Evolutionary conservation across 768 basidiomycete genomes (phyloP).

Genomic region (Tricholoma furcatifolium): DNA sequence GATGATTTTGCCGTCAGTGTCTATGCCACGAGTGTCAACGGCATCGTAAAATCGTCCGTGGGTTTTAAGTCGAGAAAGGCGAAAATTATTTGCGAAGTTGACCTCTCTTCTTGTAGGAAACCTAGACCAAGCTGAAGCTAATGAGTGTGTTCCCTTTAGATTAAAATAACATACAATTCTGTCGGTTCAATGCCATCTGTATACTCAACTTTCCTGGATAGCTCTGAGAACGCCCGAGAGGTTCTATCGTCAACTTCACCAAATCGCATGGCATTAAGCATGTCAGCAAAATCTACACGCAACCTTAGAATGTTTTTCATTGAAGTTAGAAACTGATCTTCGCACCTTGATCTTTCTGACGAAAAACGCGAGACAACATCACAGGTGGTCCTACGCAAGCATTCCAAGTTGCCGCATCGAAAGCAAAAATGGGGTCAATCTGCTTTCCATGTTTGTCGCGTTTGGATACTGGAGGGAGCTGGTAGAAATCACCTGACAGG

Average conservation of each 20-base stretch:
- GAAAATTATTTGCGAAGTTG: slow-evolving; percentile 58
- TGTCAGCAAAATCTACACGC: background rate
- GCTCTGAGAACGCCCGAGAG: slow-evolving; percentile 45
- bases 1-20: slow-evolving; percentile 40
- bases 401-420: slow-evolving; percentile 63
- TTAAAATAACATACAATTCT: slow-evolving; percentile 59
- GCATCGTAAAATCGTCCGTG: slow-evolving; percentile 39
- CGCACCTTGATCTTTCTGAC: slow-evolving; percentile 62
- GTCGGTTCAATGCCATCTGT: slow-evolving; percentile 78
- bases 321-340: background rate
- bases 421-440: slow-evolving; percentile 58
- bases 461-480: slow-evolving; percentile 71
- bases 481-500: slow-evolving; percentile 78
- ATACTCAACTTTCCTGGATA: slow-evolving; percentile 61
- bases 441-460: slow-evolving; percentile 26
- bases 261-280: slow-evolving; percentile 80
- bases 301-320: too few species aligned
- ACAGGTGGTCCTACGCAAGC: slow-evolving; percentile 46
- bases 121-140: slow-evolving; percentile 33
- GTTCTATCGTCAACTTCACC: slow-evolving; percentile 53
- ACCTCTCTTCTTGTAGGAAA: slow-evolving; percentile 72
- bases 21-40: slow-evolving; percentile 42
- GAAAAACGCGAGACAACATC: slow-evolving; percentile 63
- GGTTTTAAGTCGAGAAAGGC: slow-evolving; percentile 44
- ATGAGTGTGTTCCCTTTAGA: too few species aligned